Evolutionary conservation across 306 rosid genomes (phyloP).

Genomic region (Oemleria cerasiformis): DNA sequence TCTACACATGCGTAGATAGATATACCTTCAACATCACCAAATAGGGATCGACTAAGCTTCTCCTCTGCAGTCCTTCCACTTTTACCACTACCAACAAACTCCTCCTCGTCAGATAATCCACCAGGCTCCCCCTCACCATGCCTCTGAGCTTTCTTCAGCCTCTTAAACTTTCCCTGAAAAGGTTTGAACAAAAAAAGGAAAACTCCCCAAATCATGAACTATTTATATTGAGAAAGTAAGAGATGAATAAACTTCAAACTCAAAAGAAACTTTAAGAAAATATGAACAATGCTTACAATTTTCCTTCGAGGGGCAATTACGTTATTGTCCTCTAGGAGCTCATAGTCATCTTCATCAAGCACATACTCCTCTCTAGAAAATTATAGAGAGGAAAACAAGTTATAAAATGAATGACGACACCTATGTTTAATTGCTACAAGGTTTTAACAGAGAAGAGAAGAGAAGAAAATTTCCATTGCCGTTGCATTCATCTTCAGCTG

Average conservation of each 20-base stretch:
- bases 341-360: conserved; percentile 97
- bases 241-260: conserved; percentile 3
- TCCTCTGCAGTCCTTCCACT: conserved; percentile 90
- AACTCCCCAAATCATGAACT: background rate
- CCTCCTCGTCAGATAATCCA: conserved; percentile 86
- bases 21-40: conserved; percentile 90
- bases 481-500: background rate
- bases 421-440: background rate
- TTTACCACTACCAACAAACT: conserved; percentile 76
- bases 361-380: conserved; percentile 78
- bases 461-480: background rate
- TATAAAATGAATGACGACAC: conserved; percentile 13
- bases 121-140: conserved; percentile 60
- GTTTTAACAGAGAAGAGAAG: background rate
- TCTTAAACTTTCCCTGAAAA: conserved; percentile 73
- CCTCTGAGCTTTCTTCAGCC: conserved; percentile 80
- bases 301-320: conserved; percentile 77
- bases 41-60: conserved; percentile 80
- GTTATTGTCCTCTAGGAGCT: conserved; percentile 84
- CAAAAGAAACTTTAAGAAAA: conserved; percentile 1
- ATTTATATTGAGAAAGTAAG: conserved; percentile 5
- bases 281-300: conserved; percentile 40
- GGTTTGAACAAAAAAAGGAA: background rate
- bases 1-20: background rate
- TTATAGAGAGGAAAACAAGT: conserved; percentile 16